Evolutionary conservation across 2,329 filamentous ascomycete genomes (phyloP).

Genomic region (Rosellinia necatrix): DNA sequence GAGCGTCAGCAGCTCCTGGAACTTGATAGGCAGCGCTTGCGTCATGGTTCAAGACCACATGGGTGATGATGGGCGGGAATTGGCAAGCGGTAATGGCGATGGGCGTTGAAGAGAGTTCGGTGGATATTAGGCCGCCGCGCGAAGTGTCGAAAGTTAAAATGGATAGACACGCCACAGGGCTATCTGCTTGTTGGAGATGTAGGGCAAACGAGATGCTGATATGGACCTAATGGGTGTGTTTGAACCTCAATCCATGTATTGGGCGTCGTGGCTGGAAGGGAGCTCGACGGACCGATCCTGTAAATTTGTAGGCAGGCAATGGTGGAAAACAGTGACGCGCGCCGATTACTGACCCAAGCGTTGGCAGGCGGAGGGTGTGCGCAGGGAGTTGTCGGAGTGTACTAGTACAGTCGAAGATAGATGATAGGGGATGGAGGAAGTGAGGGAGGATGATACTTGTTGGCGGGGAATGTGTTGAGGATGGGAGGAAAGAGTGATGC

Average conservation of each 20-base stretch:
- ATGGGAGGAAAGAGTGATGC: slow-evolving; percentile 19
- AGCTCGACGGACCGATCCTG: slow-evolving; percentile 31
- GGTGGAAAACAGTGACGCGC: slow-evolving; percentile 33
- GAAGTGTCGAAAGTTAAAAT: slow-evolving; percentile 7
- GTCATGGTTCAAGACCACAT: slow-evolving; percentile 55
- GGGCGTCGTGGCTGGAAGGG: slow-evolving; percentile 28
- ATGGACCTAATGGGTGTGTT: slow-evolving; percentile 1
- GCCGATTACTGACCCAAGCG: slow-evolving; percentile 19
- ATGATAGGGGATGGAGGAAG: slow-evolving; percentile 16
- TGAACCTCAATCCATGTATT: slow-evolving; percentile 29
- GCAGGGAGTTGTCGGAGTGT: slow-evolving; percentile 21
- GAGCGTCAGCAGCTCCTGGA: slow-evolving; percentile 84
- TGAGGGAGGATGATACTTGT: slow-evolving; percentile 22
- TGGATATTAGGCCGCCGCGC: slow-evolving; percentile 22
- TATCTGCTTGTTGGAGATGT: slow-evolving; percentile 2
- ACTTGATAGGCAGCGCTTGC: slow-evolving; percentile 81
- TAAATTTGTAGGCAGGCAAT: slow-evolving; percentile 20
- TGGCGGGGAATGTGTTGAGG: slow-evolving; percentile 25
- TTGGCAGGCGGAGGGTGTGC: slow-evolving; percentile 9
- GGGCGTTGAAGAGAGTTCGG: not conserved
- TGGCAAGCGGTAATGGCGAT: slow-evolving; percentile 12
- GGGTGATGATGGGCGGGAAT: slow-evolving; percentile 27
- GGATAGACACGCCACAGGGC: slow-evolving; percentile 10
- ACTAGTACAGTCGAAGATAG: slow-evolving; percentile 28
- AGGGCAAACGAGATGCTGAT: slow-evolving; percentile 4